Evolutionary conservation across 2,329 filamentous ascomycete species (phyloP), one percentile per base, ranked within the genome.

Genomic region (Elsinoe perseae): DNA sequence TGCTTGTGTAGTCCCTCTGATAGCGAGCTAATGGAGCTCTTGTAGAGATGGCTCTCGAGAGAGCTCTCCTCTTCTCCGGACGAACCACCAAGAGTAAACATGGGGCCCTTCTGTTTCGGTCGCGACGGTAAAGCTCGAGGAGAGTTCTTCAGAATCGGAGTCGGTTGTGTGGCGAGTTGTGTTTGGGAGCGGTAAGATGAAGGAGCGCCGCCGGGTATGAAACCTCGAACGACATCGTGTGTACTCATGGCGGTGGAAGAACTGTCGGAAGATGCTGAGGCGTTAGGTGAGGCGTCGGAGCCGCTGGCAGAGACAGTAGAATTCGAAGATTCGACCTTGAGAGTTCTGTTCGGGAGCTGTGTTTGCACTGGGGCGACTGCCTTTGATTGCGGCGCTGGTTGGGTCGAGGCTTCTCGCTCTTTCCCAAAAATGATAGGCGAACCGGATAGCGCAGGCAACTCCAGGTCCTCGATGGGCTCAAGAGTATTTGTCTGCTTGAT

Each of bases 51-150:
- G 43, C 80, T 78, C 61, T 85, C 82, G 44, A 85, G 79, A 0
- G 89, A 95, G 69, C 84, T 87, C 59, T 93, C 89, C 61, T 89
- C 89, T 63, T 91, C 89, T 27, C 86, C 90, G 52, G 88, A 95
- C 0, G 89, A 95, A 18, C 66, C 67, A 50, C 90, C 90, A 5
- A 95, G 79, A 4, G 80, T 81, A 68, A 90, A 90, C 68, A 84
- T 83, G 50, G 82, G 79, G 64, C 82, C 81, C 64, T 89, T 85
- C 62, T 81, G 82, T 74, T 86, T 89, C 57, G 60, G 66, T 58
- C 27, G 67, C 60, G 38, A 64, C 59, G 40, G 66, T 60, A 61
- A 61, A 43, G 68, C 69, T 54, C 64, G 66, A 20, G 66, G 62
- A 3, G 69, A 71, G 42, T 70, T 70, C 63, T 85, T 85, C 32